Evolutionary conservation across 176 grass and related monocot genomes (phyloP).

Genomic region (Neostapfia colusana): DNA sequence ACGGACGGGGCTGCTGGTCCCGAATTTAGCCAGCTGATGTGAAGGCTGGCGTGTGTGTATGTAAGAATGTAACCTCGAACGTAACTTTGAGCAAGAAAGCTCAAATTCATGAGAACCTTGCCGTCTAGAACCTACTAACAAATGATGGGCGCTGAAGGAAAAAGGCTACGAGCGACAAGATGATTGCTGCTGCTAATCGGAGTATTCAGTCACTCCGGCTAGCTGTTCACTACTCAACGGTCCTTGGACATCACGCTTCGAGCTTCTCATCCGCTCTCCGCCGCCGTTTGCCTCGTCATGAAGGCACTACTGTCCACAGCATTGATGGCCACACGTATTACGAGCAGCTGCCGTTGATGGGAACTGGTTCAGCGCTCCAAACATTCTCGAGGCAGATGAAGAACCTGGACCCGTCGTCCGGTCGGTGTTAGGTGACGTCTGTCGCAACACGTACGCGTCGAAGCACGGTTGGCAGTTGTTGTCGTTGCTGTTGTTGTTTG

Average conservation of each 20-base stretch:
- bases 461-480: not conserved
- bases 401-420: not conserved
- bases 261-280: not conserved
- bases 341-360: not conserved
- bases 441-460: too few relatives aligned
- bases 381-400: not conserved
- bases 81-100: not conserved
- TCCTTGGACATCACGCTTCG: slow-evolving; percentile 32
- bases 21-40: not conserved
- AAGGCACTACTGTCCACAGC: not conserved
- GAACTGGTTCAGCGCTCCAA: not conserved
- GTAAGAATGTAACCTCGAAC: too few relatives aligned
- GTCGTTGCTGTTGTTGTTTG: too few relatives aligned
- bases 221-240: not conserved
- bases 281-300: slow-evolving; percentile 31
- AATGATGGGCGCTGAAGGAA: not conserved
- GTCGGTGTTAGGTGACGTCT: not conserved
- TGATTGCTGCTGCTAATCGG: not conserved
- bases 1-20: not conserved
- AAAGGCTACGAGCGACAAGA: slow-evolving; percentile 18
- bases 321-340: not conserved
- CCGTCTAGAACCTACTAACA: too few relatives aligned
- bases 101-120: not conserved
- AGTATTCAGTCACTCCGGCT: not conserved
- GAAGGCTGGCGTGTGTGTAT: not conserved